phyloP scores from a whole-genome alignment of 225 moss, liverwort and hornwort species.

The Sphagnum contortum region DNA sequence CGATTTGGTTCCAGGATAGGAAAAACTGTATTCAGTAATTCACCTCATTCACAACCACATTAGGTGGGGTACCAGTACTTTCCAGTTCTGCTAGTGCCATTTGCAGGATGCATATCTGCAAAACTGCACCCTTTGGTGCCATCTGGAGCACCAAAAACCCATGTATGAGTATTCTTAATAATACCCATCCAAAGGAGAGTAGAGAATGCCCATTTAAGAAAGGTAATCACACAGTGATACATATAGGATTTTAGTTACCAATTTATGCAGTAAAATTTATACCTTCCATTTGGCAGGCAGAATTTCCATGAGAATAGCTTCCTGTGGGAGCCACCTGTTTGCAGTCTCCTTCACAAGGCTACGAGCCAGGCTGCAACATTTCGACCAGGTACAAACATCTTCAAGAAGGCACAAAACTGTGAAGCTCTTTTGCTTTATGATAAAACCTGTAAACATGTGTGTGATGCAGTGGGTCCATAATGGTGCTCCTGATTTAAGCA shows the following conservation, averaged over 20 bases:
- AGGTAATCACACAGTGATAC: no score
- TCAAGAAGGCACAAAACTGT: not conserved
- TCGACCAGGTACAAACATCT: not conserved
- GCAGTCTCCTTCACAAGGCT: slow-evolving; percentile 36
- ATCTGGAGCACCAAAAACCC: slow-evolving; percentile 5
- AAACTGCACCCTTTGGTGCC: slow-evolving; percentile 37
- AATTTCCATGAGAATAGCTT: slow-evolving; percentile 49
- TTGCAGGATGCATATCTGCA: slow-evolving; percentile 66
- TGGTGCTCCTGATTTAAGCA: no score
- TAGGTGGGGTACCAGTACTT: slow-evolving; percentile 26
- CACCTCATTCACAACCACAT: slow-evolving; percentile 60
- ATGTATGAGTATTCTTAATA: no score
- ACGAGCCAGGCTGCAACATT: slow-evolving; percentile 26
- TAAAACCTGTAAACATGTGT: no score
- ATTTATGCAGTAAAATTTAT: no score
- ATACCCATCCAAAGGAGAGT: no score
- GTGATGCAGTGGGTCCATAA: no score
- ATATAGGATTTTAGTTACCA: no score
- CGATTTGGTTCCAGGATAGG: no score
- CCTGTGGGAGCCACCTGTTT: slow-evolving; percentile 49
- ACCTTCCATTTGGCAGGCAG: slow-evolving; percentile 61
- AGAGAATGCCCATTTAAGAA: no score
- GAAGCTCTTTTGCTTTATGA: no score
- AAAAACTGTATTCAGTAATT: no score
- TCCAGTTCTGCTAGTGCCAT: slow-evolving; percentile 68